Evolutionary conservation across 768 basidiomycete species (phyloP).

Genomic region (Leccinum variicolor): DNA sequence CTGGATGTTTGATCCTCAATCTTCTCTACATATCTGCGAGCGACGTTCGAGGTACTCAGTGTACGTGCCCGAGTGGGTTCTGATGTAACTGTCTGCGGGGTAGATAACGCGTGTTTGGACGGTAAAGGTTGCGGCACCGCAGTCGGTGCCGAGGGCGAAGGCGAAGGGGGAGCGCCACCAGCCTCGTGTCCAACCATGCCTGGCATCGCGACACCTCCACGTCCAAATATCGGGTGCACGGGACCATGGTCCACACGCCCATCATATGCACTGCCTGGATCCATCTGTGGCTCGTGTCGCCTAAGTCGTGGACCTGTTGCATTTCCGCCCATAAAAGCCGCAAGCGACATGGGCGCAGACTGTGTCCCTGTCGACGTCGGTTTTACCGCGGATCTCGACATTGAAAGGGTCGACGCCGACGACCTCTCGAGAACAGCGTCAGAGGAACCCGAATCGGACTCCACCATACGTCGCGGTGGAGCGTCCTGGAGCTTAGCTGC

Average conservation of each 20-base stretch:
- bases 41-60: slow-evolving; percentile 34
- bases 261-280: slow-evolving; percentile 64
- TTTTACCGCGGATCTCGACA: slow-evolving; percentile 15
- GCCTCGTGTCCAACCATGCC: slow-evolving; percentile 46
- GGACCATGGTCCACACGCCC: slow-evolving; percentile 49
- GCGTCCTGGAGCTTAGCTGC: slow-evolving; percentile 24
- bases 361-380: slow-evolving; percentile 17
- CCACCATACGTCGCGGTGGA: neutral
- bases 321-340: slow-evolving; percentile 77
- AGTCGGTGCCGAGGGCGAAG: slow-evolving; percentile 6
- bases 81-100: slow-evolving; percentile 8
- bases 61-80: slow-evolving; percentile 28
- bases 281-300: slow-evolving; percentile 67
- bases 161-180: slow-evolving; percentile 1
- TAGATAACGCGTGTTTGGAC: neutral
- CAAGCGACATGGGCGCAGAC: slow-evolving; percentile 62
- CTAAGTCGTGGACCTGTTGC: slow-evolving; percentile 74
- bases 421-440: slow-evolving; percentile 3
- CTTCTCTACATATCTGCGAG: slow-evolving; percentile 36
- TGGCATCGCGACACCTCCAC: slow-evolving; percentile 72
- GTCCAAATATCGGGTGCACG: slow-evolving; percentile 76
- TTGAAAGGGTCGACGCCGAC: neutral
- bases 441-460: slow-evolving; percentile 9
- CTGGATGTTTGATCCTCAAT: slow-evolving; percentile 37
- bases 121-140: slow-evolving; percentile 1